Conservation (phyloP, 352 stramenopile genomes). For the Bremia lactucae region DNA sequence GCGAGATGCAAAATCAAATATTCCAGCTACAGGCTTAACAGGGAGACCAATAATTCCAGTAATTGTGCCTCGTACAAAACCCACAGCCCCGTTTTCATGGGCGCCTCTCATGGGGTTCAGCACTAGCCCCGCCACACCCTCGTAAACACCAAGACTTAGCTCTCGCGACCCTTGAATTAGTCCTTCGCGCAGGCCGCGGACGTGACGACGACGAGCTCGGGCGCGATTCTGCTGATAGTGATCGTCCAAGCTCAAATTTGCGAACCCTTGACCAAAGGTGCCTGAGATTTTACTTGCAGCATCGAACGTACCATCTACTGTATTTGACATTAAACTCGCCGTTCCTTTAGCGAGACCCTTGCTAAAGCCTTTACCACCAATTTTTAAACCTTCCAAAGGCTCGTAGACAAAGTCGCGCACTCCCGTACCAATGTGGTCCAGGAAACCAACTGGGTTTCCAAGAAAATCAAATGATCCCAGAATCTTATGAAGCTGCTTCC, state of each 20-base stretch:
- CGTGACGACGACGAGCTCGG: slow-evolving; percentile 61
- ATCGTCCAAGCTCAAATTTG: slow-evolving; percentile 78
- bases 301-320: slow-evolving; percentile 80
- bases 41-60: slow-evolving; percentile 81
- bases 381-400: slow-evolving; percentile 87
- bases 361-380: slow-evolving; percentile 78
- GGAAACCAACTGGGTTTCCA: slow-evolving; percentile 78
- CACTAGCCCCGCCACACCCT: slow-evolving; percentile 74
- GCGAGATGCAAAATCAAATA: slow-evolving; percentile 85
- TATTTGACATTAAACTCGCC: slow-evolving; percentile 80
- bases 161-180: slow-evolving; percentile 79
- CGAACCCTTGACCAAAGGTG: slow-evolving; percentile 80
- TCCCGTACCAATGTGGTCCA: slow-evolving; percentile 92
- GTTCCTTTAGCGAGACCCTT: slow-evolving; percentile 81
- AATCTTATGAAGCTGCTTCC: slow-evolving; percentile 86
- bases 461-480: slow-evolving; percentile 84
- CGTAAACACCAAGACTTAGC: slow-evolving; percentile 72
- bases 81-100: slow-evolving; percentile 66
- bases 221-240: slow-evolving; percentile 82
- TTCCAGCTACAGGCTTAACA: slow-evolving; percentile 78
- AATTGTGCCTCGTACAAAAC: slow-evolving; percentile 79
- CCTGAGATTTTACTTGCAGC: slow-evolving; percentile 83
- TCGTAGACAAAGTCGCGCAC: slow-evolving; percentile 96
- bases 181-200: slow-evolving; percentile 69
- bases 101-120: slow-evolving; percentile 75